These are phyloP conservation scores for Notholithocarpus densiflorus DNA, from an alignment of 306 rosid genomes.

Conservation along the genomic window DNA sequence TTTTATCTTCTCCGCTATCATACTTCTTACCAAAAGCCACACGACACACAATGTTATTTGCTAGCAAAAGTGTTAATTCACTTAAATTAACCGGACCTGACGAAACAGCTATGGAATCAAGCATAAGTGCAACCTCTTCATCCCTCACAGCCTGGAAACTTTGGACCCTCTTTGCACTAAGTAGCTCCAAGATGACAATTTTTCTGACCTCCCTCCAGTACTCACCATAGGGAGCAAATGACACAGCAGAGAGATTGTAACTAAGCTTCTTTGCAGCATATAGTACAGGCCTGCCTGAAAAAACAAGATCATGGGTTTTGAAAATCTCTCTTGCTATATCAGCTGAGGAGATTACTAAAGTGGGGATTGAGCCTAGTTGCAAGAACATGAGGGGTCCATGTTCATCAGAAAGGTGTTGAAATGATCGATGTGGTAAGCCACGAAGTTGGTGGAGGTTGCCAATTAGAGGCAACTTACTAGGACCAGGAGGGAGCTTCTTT, in stretches of 20 bases:
- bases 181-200: slow-evolving; percentile 22
- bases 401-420: slow-evolving; percentile 22
- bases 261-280: slow-evolving; percentile 22
- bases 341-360: slow-evolving; percentile 46
- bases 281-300: slow-evolving; percentile 37
- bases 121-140: slow-evolving; percentile 19
- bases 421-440: slow-evolving; percentile 27
- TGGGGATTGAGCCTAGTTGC: slow-evolving; percentile 37
- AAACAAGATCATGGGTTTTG: slow-evolving; percentile 40
- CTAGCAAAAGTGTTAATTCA: not conserved
- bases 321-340: slow-evolving; percentile 38
- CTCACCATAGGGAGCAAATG: slow-evolving; percentile 39
- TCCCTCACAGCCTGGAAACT: slow-evolving; percentile 16
- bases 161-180: slow-evolving; percentile 18
- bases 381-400: slow-evolving; percentile 54
- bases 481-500: slow-evolving; percentile 39
- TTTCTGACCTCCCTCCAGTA: slow-evolving; percentile 33
- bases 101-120: slow-evolving; percentile 2
- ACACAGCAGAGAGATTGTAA: slow-evolving; percentile 20
- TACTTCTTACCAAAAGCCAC: slow-evolving; percentile 26
- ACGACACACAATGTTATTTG: slow-evolving; percentile 15
- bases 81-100: slow-evolving; percentile 17
- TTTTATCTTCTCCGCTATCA: not conserved
- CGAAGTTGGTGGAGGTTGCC: slow-evolving; percentile 57
- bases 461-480: slow-evolving; percentile 39